Base-by-base conservation (phyloP, 768 basidiomycete species). In the Tulasnella sp. region DNA sequence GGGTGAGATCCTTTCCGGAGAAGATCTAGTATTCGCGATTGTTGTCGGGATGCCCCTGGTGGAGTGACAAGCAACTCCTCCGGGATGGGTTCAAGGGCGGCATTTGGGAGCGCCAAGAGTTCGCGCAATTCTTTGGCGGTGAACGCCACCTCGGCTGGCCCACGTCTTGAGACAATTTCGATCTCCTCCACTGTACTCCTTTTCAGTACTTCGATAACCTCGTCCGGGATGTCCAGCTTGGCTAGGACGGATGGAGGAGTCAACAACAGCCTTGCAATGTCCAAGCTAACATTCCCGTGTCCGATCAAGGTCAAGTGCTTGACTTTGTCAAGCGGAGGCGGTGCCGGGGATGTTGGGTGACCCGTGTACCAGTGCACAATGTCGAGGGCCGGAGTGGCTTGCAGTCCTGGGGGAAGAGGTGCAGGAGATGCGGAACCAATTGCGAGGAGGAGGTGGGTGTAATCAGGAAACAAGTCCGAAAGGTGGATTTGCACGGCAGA, bases 321-420 rank as follows among this genome's bases (percentile, higher is more conserved):
- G 3, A 89, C 83, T 52, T 86, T 86, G 38, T 93, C 88, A 1
- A 95, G 86, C 0, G 90, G 85, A 0, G 91, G 90, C 0, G 91
- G 85, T 1, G 96, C 96, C 14, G 25, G 38, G n/a, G 39, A 38
- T 15, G 67, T 5, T 70, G 37, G 38, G 82, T 99, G 95, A 68
- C 88, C 90, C 15, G 97, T 99, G 84, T 99, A 99, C 96, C 96
- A 98, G 79, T 96, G 93, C 0, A 99, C 96, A 58, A 99, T 83
- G 0, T 88, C 89, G 3, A 97, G 85, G 0, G 96, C 95, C 0
- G 94, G 89, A 79, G 87, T 92, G 84, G 84, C 81, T 15, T 76
- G 69, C 25, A 76, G 34, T 17, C 64, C 40, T 11, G 31, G 36
- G 5, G 7, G 90, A 83, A 68, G 85, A 85, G 76, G 68, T 49